These are phyloP conservation scores for Taphrina populina DNA, from an alignment of 1,139 yeast genomes.

Conservation along the genomic window DNA sequence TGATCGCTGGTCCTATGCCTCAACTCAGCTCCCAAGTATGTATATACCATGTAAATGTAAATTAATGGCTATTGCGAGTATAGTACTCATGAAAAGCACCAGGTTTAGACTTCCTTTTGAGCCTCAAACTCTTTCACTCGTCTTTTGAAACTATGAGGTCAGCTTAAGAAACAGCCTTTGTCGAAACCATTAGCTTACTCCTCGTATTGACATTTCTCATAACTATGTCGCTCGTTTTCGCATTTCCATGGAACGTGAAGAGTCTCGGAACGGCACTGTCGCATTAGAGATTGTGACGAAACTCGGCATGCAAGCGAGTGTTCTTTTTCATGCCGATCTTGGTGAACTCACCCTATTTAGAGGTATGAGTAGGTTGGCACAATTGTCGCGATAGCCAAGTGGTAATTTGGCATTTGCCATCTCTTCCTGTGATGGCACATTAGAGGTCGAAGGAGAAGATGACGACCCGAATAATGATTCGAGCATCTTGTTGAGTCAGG, in stretches of 20 bases:
- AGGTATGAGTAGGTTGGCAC: conserved; percentile 74
- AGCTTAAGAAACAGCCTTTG: not conserved
- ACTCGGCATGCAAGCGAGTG: not conserved
- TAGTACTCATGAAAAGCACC: too few relatives aligned
- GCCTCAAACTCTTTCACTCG: conserved; percentile 32
- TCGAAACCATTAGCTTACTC: conserved; percentile 2
- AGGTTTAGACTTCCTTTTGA: conserved; percentile 10
- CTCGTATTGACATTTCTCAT: conserved; percentile 34
- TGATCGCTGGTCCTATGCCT: too few relatives aligned
- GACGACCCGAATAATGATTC: conserved; percentile 18
- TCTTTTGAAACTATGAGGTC: conserved; percentile 27
- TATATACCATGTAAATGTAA: too few relatives aligned
- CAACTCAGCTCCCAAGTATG: too few relatives aligned
- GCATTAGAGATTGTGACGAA: not conserved
- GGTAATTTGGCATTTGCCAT: conserved; percentile 81
- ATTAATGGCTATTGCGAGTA: too few relatives aligned
- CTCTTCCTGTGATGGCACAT: conserved; percentile 53
- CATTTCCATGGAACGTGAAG: conserved; percentile 68
- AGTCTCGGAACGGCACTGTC: conserved; percentile 55
- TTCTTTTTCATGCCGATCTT: too few relatives aligned
- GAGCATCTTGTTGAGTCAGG: conserved; percentile 3
- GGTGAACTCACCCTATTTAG: conserved; percentile 50
- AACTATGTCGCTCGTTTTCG: conserved; percentile 38
- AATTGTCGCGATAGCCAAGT: conserved; percentile 78
- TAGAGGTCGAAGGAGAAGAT: not conserved